These are phyloP conservation scores for Nannochloropsis oceanica DNA, from an alignment of 108 stramenopile genomes.

Conservation along the genomic window DNA sequence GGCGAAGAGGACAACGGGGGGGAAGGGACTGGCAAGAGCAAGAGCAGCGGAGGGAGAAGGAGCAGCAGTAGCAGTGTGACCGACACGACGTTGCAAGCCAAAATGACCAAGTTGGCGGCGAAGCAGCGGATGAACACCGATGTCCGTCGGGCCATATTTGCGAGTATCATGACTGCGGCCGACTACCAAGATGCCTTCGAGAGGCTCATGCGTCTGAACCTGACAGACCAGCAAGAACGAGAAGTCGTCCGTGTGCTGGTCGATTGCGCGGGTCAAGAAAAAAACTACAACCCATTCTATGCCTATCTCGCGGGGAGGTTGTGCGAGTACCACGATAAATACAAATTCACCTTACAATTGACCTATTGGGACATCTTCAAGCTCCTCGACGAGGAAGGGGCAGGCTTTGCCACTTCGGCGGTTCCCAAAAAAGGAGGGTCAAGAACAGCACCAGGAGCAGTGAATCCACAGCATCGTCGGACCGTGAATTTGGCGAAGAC, in stretches of 20 bases:
- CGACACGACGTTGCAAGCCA: slow-evolving; percentile 16
- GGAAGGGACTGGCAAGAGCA: background rate
- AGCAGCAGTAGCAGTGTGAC: background rate
- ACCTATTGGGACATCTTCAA: slow-evolving; percentile 91
- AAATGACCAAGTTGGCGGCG: slow-evolving; percentile 55
- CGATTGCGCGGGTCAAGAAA: slow-evolving; percentile 78
- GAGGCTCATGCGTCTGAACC: slow-evolving; percentile 58
- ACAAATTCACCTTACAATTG: slow-evolving; percentile 64
- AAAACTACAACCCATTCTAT: slow-evolving; percentile 80
- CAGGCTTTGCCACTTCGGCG: slow-evolving; percentile 24
- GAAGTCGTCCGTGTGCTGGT: slow-evolving; percentile 79
- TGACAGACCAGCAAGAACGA: slow-evolving; percentile 65
- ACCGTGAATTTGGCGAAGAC: slow-evolving; percentile 75
- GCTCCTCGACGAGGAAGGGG: slow-evolving; percentile 53
- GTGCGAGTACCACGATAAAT: slow-evolving; percentile 67
- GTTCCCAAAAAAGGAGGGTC: background rate
- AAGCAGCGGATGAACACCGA: slow-evolving; percentile 89
- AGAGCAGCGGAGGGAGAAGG: background rate
- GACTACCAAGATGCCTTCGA: slow-evolving; percentile 88
- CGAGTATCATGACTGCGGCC: slow-evolving; percentile 70
- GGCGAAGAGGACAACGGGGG: background rate
- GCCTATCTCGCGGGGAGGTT: slow-evolving; percentile 65
- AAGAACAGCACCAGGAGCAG: background rate
- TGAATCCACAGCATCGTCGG: background rate
- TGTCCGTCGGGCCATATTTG: slow-evolving; percentile 69